A percentile compares a stretch with the other conserved stretches of the same genome.
Evolutionary conservation across 2,329 filamentous ascomycete genomes (phyloP).

Genomic region (Pezicula rhizophila): DNA sequence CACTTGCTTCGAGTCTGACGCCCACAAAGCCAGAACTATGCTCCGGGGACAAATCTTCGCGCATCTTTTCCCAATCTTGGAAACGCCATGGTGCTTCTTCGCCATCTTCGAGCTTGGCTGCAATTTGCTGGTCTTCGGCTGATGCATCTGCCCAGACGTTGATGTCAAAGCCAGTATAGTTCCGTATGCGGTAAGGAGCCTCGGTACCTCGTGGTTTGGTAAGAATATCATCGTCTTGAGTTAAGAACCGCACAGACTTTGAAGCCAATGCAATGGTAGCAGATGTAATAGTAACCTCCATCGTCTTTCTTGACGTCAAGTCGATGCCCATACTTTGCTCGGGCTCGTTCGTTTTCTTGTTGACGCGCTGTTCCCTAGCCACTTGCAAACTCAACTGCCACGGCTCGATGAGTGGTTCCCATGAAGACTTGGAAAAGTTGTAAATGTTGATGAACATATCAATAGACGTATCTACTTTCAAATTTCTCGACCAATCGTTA

Average conservation of each 20-base stretch:
- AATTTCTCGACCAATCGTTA: constrained; percentile 81
- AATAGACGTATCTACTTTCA: constrained; percentile 84
- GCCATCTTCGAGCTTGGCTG: constrained; percentile 76
- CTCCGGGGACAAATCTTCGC: constrained; percentile 85
- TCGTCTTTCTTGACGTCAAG: constrained; percentile 78
- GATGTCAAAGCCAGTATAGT: constrained; percentile 91
- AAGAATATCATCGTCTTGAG: constrained; percentile 81
- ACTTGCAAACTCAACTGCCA: constrained; percentile 94
- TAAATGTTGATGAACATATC: constrained; percentile 95
- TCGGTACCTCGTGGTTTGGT: constrained; percentile 89
- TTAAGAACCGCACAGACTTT: constrained; percentile 87
- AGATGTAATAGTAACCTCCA: constrained; percentile 89
- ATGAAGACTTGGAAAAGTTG: constrained; percentile 98
- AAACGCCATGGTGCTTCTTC: constrained; percentile 94
- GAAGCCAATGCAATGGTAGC: constrained; percentile 89
- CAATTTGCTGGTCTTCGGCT: constrained; percentile 60
- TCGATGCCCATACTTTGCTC: constrained; percentile 71
- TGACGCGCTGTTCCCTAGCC: constrained; percentile 53
- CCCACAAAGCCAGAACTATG: constrained; percentile 73
- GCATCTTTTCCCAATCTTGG: constrained; percentile 92
- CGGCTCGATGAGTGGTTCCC: constrained; percentile 93
- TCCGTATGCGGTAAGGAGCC: constrained; percentile 87
- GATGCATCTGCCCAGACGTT: constrained; percentile 73
- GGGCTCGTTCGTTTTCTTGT: background rate
- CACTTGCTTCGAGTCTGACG: constrained; percentile 83